Base-by-base conservation (phyloP, 2,329 filamentous ascomycete species). In the Alternaria atra region DNA sequence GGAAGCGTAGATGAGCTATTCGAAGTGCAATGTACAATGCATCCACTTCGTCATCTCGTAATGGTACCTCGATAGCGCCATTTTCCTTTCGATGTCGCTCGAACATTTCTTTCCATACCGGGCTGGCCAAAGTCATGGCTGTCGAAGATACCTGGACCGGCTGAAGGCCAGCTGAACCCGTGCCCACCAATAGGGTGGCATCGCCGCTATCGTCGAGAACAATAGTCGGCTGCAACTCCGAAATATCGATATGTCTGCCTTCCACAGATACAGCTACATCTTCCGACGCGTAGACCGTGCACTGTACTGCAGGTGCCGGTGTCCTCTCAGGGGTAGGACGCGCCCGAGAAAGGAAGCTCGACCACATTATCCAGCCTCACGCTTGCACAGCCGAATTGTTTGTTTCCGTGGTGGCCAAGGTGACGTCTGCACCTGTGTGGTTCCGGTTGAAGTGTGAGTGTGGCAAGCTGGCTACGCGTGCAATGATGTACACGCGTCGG, bases 41-140 rank as follows among this genome's bases (percentile, higher is more conserved):
- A 40, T 52, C 58, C n/a, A 60, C 34, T 32, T 60, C 53, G 12
- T 60, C 58, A 9, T 60, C 51, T 9, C 34, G 75, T 13, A 76
- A 64, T 3, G 64, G 58, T 27, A 79, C 60, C 51, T 75, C 68
- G n/a, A 55, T 55, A 6, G 55, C 50, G 9, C 55, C 42, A 39
- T 64, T 64, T 39, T 67, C 64, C 4, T 40, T 53, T 48, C 52
- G 69, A 23, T 53, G 54, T 7, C 46, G 55, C 34, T 56, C 53
- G 23, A 71, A 62, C 64, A 71, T 71, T 6, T 57, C 60, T 25
- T 61, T 62, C 68, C 68, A 72, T 5, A 68, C 61, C 5, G 66
- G 61, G 51, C 70, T 70, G 12, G 62, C 71, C 3, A 62, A 50
- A n/a, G 53, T 55, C 53, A 72, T 63, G 10, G 42, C 58, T 5